phyloP scores from a whole-genome alignment of 2,329 filamentous ascomycete species.

The Clonostachys solani region DNA sequence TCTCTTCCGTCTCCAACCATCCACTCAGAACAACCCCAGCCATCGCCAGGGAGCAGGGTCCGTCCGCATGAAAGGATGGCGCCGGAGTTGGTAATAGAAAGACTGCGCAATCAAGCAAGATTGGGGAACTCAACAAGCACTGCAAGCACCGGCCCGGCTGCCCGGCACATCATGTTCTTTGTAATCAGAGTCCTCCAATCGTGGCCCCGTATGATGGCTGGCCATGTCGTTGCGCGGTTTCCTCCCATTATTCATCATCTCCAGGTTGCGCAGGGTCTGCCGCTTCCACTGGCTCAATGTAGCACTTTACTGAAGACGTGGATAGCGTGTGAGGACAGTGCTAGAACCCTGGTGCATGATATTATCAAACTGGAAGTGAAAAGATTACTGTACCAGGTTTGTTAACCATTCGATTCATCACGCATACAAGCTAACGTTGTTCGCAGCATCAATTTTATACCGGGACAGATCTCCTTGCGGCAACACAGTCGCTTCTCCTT shows the following conservation, averaged over 20 bases:
- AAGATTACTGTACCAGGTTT: not conserved
- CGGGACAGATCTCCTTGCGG: constrained; percentile 3
- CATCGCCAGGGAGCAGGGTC: too few relatives aligned
- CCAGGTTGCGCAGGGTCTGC: constrained; percentile 3
- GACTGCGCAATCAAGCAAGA: not conserved
- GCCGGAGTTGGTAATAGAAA: not conserved
- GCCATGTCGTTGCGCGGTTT: constrained; percentile 2
- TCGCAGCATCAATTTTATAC: constrained; percentile 1
- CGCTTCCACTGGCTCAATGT: constrained; percentile 4
- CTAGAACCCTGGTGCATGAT: constrained; percentile 1
- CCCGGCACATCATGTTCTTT: constrained; percentile 1
- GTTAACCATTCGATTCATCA: too few relatives aligned
- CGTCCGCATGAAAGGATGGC: too few relatives aligned
- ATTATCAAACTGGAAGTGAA: constrained; percentile 3
- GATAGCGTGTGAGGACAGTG: not conserved
- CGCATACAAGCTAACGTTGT: too few relatives aligned
- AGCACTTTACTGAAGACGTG: constrained; percentile 6
- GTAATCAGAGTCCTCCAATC: constrained; percentile 5
- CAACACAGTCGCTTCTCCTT: constrained; percentile 5
- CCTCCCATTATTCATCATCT: constrained; percentile 8
- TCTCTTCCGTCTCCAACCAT: not conserved
- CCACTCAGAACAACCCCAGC: too few relatives aligned
- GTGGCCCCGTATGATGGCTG: constrained; percentile 8
- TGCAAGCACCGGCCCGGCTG: not conserved
- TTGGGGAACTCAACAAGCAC: not conserved